Evolutionary conservation across 2,329 filamentous ascomycete species (phyloP).

Genomic region (Aphanoascus verrucosus): DNA sequence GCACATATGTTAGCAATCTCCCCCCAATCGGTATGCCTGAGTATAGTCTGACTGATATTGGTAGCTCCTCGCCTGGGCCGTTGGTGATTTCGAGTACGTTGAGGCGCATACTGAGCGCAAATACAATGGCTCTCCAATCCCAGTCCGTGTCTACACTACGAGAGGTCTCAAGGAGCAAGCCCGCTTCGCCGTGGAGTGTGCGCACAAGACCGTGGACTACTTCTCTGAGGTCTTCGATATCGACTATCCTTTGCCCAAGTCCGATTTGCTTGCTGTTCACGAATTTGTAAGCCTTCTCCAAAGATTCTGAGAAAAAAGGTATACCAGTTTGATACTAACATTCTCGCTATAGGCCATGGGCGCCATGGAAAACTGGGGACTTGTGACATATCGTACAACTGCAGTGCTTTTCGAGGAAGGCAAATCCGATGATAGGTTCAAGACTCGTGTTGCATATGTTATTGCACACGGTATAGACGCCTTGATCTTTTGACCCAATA

Average conservation of each 20-base stretch:
- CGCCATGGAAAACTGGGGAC: conserved; percentile 93
- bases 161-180: conserved; percentile 89
- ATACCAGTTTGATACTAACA: conserved; percentile 19
- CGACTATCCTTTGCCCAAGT: conserved; percentile 87
- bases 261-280: conserved; percentile 80
- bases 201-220: conserved; percentile 87
- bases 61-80: conserved; percentile 82
- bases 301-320: background rate
- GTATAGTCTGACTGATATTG: conserved; percentile 44
- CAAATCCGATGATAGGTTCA: conserved; percentile 78
- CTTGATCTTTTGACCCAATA: background rate
- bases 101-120: conserved; percentile 81
- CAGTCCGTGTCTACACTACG: conserved; percentile 92
- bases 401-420: conserved; percentile 93
- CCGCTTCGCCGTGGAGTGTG: conserved; percentile 77
- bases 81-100: conserved; percentile 94
- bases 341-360: conserved; percentile 39
- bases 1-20: conserved; percentile 52
- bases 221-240: conserved; percentile 91
- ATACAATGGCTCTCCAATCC: conserved; percentile 83
- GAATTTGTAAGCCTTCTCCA: conserved; percentile 60
- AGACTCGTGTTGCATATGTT: conserved; percentile 90
- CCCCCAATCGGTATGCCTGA: background rate
- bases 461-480: conserved; percentile 61
- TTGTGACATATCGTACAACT: conserved; percentile 92